Percentiles rank a stretch among this genome's conserved stretches.
These are phyloP conservation scores for Rhytidhysteron rufulum DNA, from an alignment of 2,329 filamentous ascomycete species.

Conservation along the genomic window DNA sequence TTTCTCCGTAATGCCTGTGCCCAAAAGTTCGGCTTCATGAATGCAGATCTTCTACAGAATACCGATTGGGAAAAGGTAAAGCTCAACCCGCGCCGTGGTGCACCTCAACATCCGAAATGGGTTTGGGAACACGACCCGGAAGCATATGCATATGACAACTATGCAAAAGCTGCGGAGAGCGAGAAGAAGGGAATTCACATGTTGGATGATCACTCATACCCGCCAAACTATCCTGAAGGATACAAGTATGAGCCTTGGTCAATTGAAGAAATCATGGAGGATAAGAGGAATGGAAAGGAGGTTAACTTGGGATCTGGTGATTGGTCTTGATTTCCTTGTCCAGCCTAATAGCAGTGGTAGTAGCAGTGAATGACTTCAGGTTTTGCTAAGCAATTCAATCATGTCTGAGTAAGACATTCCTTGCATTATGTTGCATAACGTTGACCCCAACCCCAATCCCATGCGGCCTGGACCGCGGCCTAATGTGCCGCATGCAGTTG, in stretches of 20 bases:
- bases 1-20: slow-evolving; percentile 39
- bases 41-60: slow-evolving; percentile 44
- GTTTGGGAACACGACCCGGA: slow-evolving; percentile 46
- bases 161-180: slow-evolving; percentile 37
- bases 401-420: too few relatives aligned
- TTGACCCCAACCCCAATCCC: too few relatives aligned
- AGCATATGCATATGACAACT: slow-evolving; percentile 43
- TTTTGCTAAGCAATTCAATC: too few relatives aligned
- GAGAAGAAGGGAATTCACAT: slow-evolving; percentile 41
- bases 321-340: too few relatives aligned
- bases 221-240: slow-evolving; percentile 44
- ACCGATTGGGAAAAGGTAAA: slow-evolving; percentile 49
- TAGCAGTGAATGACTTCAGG: too few relatives aligned
- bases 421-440: too few relatives aligned
- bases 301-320: slow-evolving; percentile 33
- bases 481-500: too few relatives aligned
- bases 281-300: slow-evolving; percentile 31
- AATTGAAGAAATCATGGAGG: slow-evolving; percentile 40
- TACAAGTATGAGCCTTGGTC: slow-evolving; percentile 41
- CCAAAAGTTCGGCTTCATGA: slow-evolving; percentile 38
- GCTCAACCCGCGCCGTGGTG: slow-evolving; percentile 40
- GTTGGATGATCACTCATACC: slow-evolving; percentile 38
- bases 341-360: too few relatives aligned
- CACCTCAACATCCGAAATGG: slow-evolving; percentile 45
- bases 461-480: too few relatives aligned